Evolutionary conservation across 2,329 filamentous ascomycete genomes (phyloP), one percentile per base, ranked within the genome.

Genomic region (Byssochlamys sp.): DNA sequence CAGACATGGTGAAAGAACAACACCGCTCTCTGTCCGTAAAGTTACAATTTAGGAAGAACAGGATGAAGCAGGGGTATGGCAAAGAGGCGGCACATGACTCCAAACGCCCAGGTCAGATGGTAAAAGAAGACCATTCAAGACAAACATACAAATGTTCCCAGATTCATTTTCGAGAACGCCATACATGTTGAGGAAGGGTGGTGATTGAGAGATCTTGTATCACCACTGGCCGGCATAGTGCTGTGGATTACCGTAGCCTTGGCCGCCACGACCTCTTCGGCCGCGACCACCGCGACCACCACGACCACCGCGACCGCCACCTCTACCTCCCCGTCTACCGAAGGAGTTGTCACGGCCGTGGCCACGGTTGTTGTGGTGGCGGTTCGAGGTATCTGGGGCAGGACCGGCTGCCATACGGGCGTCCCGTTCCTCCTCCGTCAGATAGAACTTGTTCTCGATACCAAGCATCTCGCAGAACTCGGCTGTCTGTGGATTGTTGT

Each of bases 401-500:
- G 87, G 86, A 0, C 85, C 87, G 25, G 71, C 75, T n/a, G 69
- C 74, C 70, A 80, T 81, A 58, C 87, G 80, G 59, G 78, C 77
- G 12, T 76, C 74, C 54, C 85, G 81, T 70, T 95, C 89, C 65
- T 90, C 85, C 2, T 87, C 81, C n/a, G 76, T 84, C 1, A 87
- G 82, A 64, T 88, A 80, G 78, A 86, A 95, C 9, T 85, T 79
- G 69, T 97, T 95, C 4, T 82, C 76, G 33, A 99, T 85, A 7
- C 82, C 85, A 1, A 97, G 66, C 57, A 97, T 74, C 57, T 85
- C 77, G 72, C 94, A 99, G 69, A 92, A 97, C 2, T 78, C 74
- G n/a, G 77, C 78, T 5, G 91, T 97, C 74, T 97, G 92, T 11
- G 88, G 86, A 67, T 94, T 97, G 3, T 84, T 90, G 69, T 92